Evolutionary conservation across 148 eudicot species (phyloP), one percentile per base, ranked within the genome.

Genomic region (Fallopia convolvulus): DNA sequence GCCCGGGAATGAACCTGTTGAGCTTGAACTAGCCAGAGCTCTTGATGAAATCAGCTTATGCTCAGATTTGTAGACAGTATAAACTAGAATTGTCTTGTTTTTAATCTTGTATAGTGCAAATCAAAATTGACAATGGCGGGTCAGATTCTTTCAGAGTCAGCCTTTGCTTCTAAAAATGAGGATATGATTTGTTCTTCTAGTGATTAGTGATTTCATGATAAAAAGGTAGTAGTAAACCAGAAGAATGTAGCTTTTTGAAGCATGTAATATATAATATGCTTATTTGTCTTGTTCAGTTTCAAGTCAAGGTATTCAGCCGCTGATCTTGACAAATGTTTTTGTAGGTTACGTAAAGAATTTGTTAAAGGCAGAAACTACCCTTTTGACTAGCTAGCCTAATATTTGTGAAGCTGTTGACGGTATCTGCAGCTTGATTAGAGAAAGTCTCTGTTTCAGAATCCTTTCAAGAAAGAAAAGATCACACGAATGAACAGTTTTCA

Each of bases 21-120:
- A 77, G 60, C 77, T 82, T 33, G 84, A 77, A 70, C 76, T 84
- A 60, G 61, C 81, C 12, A 66, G 81, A 50, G 83, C 83, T 20
- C 76, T 84, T 58, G 87, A 84, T 63, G 87, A 84, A 40, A 80
- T 84, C 61, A 82, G 84, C 70, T 42, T 84, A 53, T 77, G 83
- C 81, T 82, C 82, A 4, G 87, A 84, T 74, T 74, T 74, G 76
- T 74, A 74, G 75, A 65, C 40, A 30, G 70, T 63, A 40, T 26
- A 23, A 65, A 8, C 68, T 61, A 61, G 70, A 65, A 2, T 26
- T 44, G 47, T 6, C 47, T 6, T 65, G 70, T 65, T 14, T 26
- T 32, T 30, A 10, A 15, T 68, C 44, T 39, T 68, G 72, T 68
- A 68, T 32, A 68, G 72, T 68, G 41, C 72, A 36, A 53, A 17